Evolutionary conservation across 345 rosid genomes (phyloP), one percentile per base, ranked within the genome.

Genomic region (Eucalyptus melliodora): DNA sequence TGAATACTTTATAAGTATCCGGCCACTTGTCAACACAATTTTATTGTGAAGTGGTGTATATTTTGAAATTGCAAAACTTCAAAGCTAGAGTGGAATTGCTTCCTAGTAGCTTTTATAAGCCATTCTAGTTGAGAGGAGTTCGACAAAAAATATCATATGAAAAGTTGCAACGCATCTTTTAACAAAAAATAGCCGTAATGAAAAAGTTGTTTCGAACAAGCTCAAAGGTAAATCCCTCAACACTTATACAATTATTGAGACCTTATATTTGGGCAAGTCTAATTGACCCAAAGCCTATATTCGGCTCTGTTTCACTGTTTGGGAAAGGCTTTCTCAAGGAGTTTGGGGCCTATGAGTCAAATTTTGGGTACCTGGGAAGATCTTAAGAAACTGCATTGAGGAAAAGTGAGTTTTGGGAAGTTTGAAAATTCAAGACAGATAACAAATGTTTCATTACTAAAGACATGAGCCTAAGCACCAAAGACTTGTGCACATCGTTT

Each of bases 401-500:
- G 27, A 23, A 21, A 55, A 55, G 60, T 56, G 62, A 56, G 30
- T 23, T 8, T 23, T 56, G 60, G 3, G 11, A 56, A 56, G 62
- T 26, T 2, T 56, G 62, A 56, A 2, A 56, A 30, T 26, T 4
- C 1, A 56, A 9, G 11, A 2, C 3, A 1, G 6, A 26, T 17
- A 56, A 24, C 5, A 2, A 56, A 56, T 23, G 62, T 24, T 56
- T 56, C 6, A 24, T 56, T 23, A 56, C 62, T 56, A 2, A 56
- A 5, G 62, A 56, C 13, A 5, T 4, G 1, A 56, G 13, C 30
- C 30, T 24, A 5, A 24, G 30, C 3, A 0, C 62, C 62, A 56
- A 56, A 0, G 13, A 56, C 13, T 11, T 2, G 5, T 5, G 13
- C 30, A 56, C 30, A 24, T 19, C 24, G 0, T 53, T 53, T 19